Conservation (phyloP, 768 basidiomycete genomes). For the Collybiopsis luxurians region DNA sequence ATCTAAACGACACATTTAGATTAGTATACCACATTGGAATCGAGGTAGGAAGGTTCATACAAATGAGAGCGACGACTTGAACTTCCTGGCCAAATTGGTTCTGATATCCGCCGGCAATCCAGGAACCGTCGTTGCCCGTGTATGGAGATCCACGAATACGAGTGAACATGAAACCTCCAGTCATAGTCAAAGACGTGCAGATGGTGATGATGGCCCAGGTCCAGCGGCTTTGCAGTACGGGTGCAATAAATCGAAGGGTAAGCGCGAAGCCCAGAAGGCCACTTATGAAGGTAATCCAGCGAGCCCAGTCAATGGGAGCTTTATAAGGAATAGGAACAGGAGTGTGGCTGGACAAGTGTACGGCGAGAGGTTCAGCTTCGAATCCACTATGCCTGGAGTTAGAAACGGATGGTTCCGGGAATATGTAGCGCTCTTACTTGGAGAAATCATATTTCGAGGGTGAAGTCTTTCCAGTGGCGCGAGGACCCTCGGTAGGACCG, state of each 20-base stretch:
- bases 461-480: conserved; percentile 49
- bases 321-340: conserved; percentile 81
- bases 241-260: conserved; percentile 56
- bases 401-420: neutral
- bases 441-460: conserved; percentile 78
- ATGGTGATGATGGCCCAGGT: conserved; percentile 67
- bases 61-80: conserved; percentile 80
- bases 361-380: conserved; percentile 71
- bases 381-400: conserved; percentile 61
- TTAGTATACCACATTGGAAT: neutral
- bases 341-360: conserved; percentile 70
- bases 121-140: conserved; percentile 57
- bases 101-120: conserved; percentile 88
- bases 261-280: conserved; percentile 48
- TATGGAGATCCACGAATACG: conserved; percentile 84
- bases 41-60: conserved; percentile 49
- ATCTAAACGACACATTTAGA: conserved; percentile 51
- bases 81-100: conserved; percentile 93
- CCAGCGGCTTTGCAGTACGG: conserved; percentile 72
- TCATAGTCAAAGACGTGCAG: conserved; percentile 75
- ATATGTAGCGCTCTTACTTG: conserved; percentile 42
- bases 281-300: conserved; percentile 43
- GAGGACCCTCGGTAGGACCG: conserved; percentile 69
- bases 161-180: conserved; percentile 94
- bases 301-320: conserved; percentile 73